Evolutionary conservation across 768 basidiomycete species (phyloP), one percentile per base, ranked within the genome.

Genomic region (Hemileccinum impolitum): DNA sequence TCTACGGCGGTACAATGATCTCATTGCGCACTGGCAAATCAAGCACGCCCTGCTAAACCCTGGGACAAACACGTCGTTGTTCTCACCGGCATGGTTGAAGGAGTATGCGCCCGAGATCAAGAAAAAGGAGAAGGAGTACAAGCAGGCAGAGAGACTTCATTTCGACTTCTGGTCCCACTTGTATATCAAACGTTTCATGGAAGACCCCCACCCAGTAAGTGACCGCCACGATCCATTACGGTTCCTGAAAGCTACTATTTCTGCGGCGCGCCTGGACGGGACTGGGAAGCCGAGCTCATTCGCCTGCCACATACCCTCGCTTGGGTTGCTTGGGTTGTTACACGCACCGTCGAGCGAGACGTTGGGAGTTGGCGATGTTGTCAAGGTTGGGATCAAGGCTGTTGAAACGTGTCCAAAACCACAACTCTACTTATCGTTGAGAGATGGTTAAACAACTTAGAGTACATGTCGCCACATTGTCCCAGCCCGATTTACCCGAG

Each of bases 11-110:
- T 96, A 82, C 66, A 68, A 70, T 31, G 96, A 99, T 66, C 65
- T 96, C 48, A 65, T 94, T 12, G 70, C 73, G 10, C 96, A 98
- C 69, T 99, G 94, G 92, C 94, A 98, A 65, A 81, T 99, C 68
- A 94, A 96, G 61, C 72, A 84, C 43, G 79, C 78, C 6, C 67
- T 98, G 11, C 69, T 87, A 7, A 68, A 64, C 12, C 64, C 61
- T 7, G 55, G 49, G 32, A 66, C 72, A 6, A 49, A 48, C 39
- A 59, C 63, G 2, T 70, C 75, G 4, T 64, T 74, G 4, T 84
- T 87, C 58, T 70, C 71, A 26, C 41, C 57, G 3, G 67, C 71
- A 26, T 76, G 75, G 65, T 56, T 90, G 59, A 62, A 68, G 58
- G 64, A 61, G 11, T 72, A 79, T 47, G 73, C 67, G 9, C 55